Percentiles rank a stretch among this genome's conserved stretches.
Evolutionary conservation across 495 filamentous ascomycete species (phyloP).

Genomic region (Xylaria intraflava): DNA sequence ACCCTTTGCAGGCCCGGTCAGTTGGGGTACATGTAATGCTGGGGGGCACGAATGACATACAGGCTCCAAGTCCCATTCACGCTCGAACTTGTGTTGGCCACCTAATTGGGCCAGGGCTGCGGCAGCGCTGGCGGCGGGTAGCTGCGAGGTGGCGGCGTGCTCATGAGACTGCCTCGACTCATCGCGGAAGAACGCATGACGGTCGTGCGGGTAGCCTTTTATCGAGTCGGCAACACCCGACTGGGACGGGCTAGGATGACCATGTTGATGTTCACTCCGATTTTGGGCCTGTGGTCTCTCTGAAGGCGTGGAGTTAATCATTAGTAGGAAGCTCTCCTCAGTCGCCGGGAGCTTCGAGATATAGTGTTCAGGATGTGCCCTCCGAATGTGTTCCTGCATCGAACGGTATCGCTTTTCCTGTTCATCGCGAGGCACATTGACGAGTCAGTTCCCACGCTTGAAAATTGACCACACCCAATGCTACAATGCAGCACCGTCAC

Average conservation of each 20-base stretch:
- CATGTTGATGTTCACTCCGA: background rate
- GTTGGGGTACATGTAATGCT: background rate
- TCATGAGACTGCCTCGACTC: constrained; percentile 69
- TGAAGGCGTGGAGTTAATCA: constrained; percentile 84
- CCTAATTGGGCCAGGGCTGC: constrained; percentile 84
- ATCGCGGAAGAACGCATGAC: constrained; percentile 48
- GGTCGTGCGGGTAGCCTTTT: constrained; percentile 39
- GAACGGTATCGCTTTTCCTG: constrained; percentile 97
- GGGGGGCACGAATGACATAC: constrained; percentile 43
- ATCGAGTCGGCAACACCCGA: constrained; percentile 19
- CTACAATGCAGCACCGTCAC: constrained; percentile 6
- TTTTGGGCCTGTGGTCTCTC: constrained; percentile 56
- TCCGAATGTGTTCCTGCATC: constrained; percentile 98
- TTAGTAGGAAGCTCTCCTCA: constrained; percentile 93
- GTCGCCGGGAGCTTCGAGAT: constrained; percentile 98
- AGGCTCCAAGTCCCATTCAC: constrained; percentile 78
- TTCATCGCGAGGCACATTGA: constrained; percentile 15
- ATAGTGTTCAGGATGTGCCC: constrained; percentile 95
- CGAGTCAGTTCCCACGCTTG: constrained; percentile 17
- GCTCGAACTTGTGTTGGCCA: constrained; percentile 64
- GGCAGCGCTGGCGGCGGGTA: constrained; percentile 70
- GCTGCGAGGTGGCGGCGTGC: constrained; percentile 50
- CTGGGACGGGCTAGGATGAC: constrained; percentile 19
- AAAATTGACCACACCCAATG: background rate
- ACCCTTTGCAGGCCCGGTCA: constrained; percentile 43